Base-by-base conservation (phyloP, 495 filamentous ascomycete genomes). In the Apiosordaria backusii region DNA sequence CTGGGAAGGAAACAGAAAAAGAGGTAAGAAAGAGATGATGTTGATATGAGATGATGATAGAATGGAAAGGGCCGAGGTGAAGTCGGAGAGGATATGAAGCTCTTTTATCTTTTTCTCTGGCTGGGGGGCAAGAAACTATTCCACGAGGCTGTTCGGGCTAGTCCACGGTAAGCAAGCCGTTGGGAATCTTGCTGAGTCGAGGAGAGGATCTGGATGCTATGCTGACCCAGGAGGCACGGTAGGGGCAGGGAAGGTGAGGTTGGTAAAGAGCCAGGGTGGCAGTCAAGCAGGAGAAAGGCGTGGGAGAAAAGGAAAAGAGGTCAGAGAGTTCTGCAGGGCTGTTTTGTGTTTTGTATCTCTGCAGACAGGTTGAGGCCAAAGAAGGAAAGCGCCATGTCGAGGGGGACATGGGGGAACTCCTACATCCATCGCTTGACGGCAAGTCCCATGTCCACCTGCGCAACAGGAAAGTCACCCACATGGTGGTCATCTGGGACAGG, bases 321-420 rank as follows among this genome's bases (percentile, higher is more conserved):
- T 70, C 69, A 67, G 68, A 74, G 73, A 64, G 61, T 64, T 66
- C 63, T 61, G 61, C 63, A 29, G 26, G 18, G 59, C 24, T 61
- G 59, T 18, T 61, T 61, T 61, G 59, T 55, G 62, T 70, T 65
- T 68, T 72, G 65, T 69, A 58, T 50, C 27, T 69, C 66, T 68
- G 68, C 50, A 13, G 5, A 54, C 1, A 67, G 68, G 4, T 13
- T 21, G 19, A 53, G 16, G 19, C 13, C 50, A 53, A 53, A 53
- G 50, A 21, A 53, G 50, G 50, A 53, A 53, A 53, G 50, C 50
- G 50, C 50, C 50, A 53, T 53, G 19, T 18, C 16, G 50, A 53
- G 3, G 50, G 3, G 4, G 50, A 53, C 52, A 55, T 55, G 52
- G 52, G 52, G 52, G 52, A 55, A 23, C 22, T 55, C 52, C 52